Evolutionary conservation across 129 eudicot species (phyloP), one percentile per base, ranked within the genome.

Genomic region (Scalesia atractyloides): DNA sequence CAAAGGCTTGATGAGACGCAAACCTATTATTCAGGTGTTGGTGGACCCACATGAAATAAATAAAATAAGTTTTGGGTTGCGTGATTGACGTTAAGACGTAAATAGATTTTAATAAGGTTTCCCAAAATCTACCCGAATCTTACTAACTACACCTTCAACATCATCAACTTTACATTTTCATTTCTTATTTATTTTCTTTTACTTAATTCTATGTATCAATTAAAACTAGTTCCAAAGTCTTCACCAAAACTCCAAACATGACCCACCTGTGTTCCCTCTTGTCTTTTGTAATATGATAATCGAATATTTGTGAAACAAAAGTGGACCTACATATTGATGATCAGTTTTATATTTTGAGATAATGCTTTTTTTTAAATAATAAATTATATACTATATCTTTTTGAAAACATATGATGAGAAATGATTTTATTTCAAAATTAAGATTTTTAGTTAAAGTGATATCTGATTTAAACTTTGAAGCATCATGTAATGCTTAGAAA

Each of bases 41-140:
- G 24, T 51, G 81, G 76, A 34, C 89, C 93, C 86, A 84, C 79
- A 19, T 24, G 19, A 60, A 60, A 81, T 75, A 80, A 79, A 50
- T n/a, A 82, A 77, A 61, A 61, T 77, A 47, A 70, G 76, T 77
- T 80, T 78, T 77, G 84, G 89, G 87, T 92, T 89, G 97, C 97
- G 95, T 92, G 96, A 92, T 92, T 92, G 94, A 92, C 96, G 96
- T 83, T 86, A 86, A 92, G 85, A 80, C 65, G 79, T 64, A 65
- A 41, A 54, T 37, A 11, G 64, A 30, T 60, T 60, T 60, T 30
- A 83, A 80, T 88, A 77, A 68, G 83, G 46, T 72, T 81, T 76
- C 83, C 67, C 82, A 70, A 88, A 87, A 91, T 91, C 90, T 91
- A 81, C 75, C 76, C 85, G 87, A 84, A 88, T 88, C 97, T 88